A percentile compares a stretch with the other conserved stretches of the same genome.
Conservation (phyloP, 257 asterid genomes). For the Ehretia macrophylla region DNA sequence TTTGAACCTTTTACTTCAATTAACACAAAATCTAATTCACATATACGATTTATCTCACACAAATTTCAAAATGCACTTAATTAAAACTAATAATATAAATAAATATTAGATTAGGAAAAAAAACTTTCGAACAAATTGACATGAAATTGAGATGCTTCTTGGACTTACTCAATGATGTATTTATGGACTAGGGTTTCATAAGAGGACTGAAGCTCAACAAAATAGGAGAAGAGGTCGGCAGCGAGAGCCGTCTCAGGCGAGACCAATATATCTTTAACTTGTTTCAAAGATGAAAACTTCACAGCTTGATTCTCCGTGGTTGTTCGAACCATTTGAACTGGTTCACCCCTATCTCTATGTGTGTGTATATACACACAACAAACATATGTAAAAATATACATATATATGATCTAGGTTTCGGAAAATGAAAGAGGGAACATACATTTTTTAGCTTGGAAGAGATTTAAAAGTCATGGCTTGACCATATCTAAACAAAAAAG, state of each 20-base stretch:
- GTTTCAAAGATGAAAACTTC: conserved; percentile 79
- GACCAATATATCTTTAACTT: conserved; percentile 64
- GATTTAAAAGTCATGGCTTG: too few relatives aligned
- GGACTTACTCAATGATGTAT: conserved; percentile 40
- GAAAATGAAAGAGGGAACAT: too few relatives aligned
- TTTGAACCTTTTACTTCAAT: not conserved
- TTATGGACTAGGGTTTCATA: conserved; percentile 82
- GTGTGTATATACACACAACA: too few relatives aligned
- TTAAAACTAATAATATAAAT: too few relatives aligned
- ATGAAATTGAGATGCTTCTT: not conserved
- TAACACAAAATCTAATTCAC: not conserved
- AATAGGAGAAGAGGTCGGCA: conserved; percentile 65
- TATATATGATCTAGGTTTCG: too few relatives aligned
- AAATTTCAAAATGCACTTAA: not conserved
- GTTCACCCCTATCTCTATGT: too few relatives aligned
- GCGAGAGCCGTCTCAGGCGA: conserved; percentile 64
- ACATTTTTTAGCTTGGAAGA: too few relatives aligned
- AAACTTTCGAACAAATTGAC: not conserved
- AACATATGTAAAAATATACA: too few relatives aligned
- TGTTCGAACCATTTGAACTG: too few relatives aligned
- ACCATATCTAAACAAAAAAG: too few relatives aligned
- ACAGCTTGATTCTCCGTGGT: conserved; percentile 89
- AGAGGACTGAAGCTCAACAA: conserved; percentile 85
- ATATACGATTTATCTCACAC: not conserved
- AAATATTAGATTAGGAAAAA: not conserved